Evolutionary conservation across 371 early-diverging fungal species (phyloP).

Genomic region (Nosema muscidifuracis): DNA sequence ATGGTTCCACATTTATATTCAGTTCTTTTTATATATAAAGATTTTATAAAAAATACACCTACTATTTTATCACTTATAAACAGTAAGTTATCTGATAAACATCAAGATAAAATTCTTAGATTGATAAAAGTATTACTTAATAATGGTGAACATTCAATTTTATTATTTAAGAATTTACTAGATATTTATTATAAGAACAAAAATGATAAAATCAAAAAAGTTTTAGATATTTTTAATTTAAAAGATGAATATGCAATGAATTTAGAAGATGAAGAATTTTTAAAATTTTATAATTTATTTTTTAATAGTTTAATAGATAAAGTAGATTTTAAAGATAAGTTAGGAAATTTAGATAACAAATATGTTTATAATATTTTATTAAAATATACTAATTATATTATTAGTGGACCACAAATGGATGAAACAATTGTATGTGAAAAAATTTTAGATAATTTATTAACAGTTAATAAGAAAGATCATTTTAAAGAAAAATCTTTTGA

Average conservation of each 20-base stretch:
- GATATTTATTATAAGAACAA: background rate
- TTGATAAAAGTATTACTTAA: background rate
- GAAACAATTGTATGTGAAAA: background rate
- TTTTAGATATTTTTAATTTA: background rate
- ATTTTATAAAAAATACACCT: background rate
- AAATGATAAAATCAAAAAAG: background rate
- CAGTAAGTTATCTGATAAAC: background rate
- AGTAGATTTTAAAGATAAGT: background rate
- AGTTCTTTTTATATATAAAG: background rate
- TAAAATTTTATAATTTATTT: conserved; percentile 5
- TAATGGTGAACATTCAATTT: background rate
- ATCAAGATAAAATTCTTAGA: background rate
- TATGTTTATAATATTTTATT: background rate
- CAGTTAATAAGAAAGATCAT: background rate
- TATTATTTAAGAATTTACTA: background rate
- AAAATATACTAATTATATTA: background rate
- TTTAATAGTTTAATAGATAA: background rate
- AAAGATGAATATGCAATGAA: background rate
- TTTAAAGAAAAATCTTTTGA: background rate
- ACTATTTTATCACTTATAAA: background rate
- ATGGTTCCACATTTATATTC: background rate
- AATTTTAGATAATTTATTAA: background rate
- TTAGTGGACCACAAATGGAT: background rate
- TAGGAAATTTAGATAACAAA: background rate
- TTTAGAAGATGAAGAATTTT: background rate